phyloP scores from a whole-genome alignment of 1,139 yeast species.

The Geotrichum reessii region DNA sequence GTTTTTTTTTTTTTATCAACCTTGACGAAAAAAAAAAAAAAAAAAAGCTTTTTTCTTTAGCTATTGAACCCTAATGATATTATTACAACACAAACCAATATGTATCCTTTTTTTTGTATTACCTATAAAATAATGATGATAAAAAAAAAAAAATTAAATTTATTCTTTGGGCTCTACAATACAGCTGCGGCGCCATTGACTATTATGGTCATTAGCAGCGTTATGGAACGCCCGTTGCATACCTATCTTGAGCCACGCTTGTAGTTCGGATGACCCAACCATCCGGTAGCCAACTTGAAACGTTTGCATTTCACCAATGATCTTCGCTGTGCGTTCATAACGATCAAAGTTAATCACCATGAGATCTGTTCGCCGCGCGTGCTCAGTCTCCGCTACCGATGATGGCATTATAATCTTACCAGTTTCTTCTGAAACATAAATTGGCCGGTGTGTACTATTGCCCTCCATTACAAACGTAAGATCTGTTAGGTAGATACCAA shows the following conservation, averaged over 20 bases:
- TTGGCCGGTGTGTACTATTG: conserved; percentile 58
- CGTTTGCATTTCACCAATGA: conserved; percentile 69
- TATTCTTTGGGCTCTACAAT: conserved; percentile 33
- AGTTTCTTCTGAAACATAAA: conserved; percentile 20
- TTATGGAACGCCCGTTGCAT: conserved; percentile 33
- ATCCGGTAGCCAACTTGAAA: conserved; percentile 58
- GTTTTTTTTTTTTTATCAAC: too few relatives aligned
- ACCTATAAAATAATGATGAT: too few relatives aligned
- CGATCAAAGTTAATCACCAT: conserved; percentile 72
- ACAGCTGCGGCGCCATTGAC: conserved; percentile 37
- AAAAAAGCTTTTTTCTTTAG: too few relatives aligned
- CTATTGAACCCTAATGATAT: too few relatives aligned
- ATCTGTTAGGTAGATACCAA: conserved; percentile 79
- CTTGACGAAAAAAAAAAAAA: too few relatives aligned
- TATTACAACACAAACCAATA: too few relatives aligned
- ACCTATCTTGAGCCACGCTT: conserved; percentile 35
- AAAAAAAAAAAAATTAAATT: too few relatives aligned
- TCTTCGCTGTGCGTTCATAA: conserved; percentile 64
- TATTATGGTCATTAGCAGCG: conserved; percentile 33
- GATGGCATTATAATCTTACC: conserved; percentile 7
- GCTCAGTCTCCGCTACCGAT: neutral
- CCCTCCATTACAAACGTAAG: conserved; percentile 86
- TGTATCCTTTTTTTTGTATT: too few relatives aligned
- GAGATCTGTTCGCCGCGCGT: neutral
- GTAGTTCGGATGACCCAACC: conserved; percentile 28